Evolutionary conservation across 1,139 yeast species (phyloP), one percentile per base, ranked within the genome.

Genomic region (Arxiozyma telluris): DNA sequence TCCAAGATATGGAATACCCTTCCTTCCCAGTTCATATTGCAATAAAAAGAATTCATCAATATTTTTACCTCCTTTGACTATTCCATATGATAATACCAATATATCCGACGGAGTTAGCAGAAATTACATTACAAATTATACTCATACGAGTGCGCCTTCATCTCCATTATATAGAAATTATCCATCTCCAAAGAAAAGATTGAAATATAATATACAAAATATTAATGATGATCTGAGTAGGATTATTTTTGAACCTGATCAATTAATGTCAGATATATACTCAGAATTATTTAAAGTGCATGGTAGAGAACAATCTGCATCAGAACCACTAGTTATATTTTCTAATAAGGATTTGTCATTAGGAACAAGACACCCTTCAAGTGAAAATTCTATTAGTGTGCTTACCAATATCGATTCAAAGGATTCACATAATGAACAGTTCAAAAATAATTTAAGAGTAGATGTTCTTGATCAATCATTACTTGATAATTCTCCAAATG

Each of bases 191-290:
- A 27, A 39, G 12, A 50, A 46, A 41, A 51, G 49, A 22, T 49
- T 62, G 21, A 56, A 54, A 21, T 57, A 43, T 27, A 55, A 55
- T 4, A 51, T 58, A 11, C 60, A 60, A 45, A 46, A 49, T 3
- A 21, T 51, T 1, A 50, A 52, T 46, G 53, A 54, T 12, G 44
- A 53, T 22, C 41, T 44, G 2, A 55, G 50, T 44, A 58, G 55
- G 50, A 53, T 65, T 4, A 50, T 60, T 12, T 64, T 67, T 49
- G 61, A 60, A 30, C 68, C 71, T 2, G 69, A 67, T 49, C 66
- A 63, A 54, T 54, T 61, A 38, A 58, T 64, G 1, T 55, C 57
- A 23, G 61, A 60, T 48, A 59, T 67, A 30, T 63, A 63, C 52
- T 54, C 49, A 23, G 60, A 55, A 38, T 45, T 65, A 25, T 67